Percentiles rank a stretch among this genome's conserved stretches.
These are phyloP conservation scores for Phialocephala sp. DNA, from an alignment of 2,329 filamentous ascomycete genomes.

Conservation along the genomic window DNA sequence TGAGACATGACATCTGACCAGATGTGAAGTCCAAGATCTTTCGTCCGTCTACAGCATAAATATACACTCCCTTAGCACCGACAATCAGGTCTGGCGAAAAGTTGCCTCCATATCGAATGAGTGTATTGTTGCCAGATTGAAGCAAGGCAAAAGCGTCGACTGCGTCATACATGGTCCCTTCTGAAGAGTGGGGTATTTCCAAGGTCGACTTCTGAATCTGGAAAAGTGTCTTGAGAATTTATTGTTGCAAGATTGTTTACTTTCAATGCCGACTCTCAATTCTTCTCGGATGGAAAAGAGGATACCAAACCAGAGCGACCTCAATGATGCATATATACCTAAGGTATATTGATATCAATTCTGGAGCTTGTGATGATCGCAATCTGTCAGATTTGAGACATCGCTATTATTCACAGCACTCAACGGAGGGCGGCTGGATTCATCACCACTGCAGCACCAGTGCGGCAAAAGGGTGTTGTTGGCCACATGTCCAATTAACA, in stretches of 20 bases:
- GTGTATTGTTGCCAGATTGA: conserved; percentile 19
- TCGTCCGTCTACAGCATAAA: conserved; percentile 51
- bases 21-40: conserved; percentile 64
- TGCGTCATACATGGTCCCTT: conserved; percentile 20
- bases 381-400: background rate
- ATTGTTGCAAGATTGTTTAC: background rate
- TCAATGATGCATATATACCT: background rate
- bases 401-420: background rate
- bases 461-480: no score
- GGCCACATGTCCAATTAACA: no score
- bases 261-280: background rate
- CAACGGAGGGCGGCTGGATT: background rate
- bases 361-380: background rate
- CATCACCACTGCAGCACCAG: no score
- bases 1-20: conserved; percentile 63
- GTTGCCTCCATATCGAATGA: conserved; percentile 33
- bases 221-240: conserved; percentile 15
- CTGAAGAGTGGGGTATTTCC: no score
- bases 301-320: background rate
- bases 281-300: background rate
- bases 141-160: conserved; percentile 26
- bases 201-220: background rate
- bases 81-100: conserved; percentile 35
- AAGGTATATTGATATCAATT: background rate
- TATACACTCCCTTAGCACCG: conserved; percentile 32